Percentiles rank a stretch among this genome's conserved stretches.
Evolutionary conservation across 495 filamentous ascomycete genomes (phyloP).

Genomic region (Hypoxylon fuscum): DNA sequence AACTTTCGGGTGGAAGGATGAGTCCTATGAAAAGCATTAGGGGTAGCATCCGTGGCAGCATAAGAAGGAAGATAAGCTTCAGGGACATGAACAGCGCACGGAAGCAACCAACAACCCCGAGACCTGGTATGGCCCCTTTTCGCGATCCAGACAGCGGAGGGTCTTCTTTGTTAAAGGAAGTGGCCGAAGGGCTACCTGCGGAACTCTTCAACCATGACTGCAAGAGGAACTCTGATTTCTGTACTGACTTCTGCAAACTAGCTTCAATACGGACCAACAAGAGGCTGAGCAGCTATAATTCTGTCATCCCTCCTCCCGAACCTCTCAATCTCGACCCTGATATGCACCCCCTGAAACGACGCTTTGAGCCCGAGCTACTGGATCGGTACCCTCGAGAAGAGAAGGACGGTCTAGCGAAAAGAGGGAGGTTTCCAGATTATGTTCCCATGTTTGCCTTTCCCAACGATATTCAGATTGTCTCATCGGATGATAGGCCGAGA

Average conservation of each 20-base stretch:
- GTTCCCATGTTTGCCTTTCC: conserved; percentile 99
- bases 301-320: conserved; percentile 92
- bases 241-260: conserved; percentile 54
- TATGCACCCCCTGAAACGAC: conserved; percentile 93
- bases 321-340: conserved; percentile 88
- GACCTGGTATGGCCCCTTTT: conserved; percentile 71
- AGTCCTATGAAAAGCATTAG: conserved; percentile 61
- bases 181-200: conserved; percentile 34
- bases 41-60: conserved; percentile 71
- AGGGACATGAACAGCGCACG: conserved; percentile 95
- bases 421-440: conserved; percentile 93
- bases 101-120: conserved; percentile 77
- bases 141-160: conserved; percentile 34
- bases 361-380: conserved; percentile 92
- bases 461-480: conserved; percentile 96
- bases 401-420: conserved; percentile 79
- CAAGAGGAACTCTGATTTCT: conserved; percentile 39
- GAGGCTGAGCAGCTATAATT: conserved; percentile 96
- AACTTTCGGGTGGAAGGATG: conserved; percentile 58
- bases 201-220: conserved; percentile 38
- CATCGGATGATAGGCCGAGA: conserved; percentile 89
- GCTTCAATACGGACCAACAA: conserved; percentile 90
- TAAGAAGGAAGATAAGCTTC: conserved; percentile 86
- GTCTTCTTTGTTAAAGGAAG: conserved; percentile 32
- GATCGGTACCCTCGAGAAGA: conserved; percentile 90